Base-by-base conservation (phyloP, 805 yeast genomes). In the Candida rishiriensis region DNA sequence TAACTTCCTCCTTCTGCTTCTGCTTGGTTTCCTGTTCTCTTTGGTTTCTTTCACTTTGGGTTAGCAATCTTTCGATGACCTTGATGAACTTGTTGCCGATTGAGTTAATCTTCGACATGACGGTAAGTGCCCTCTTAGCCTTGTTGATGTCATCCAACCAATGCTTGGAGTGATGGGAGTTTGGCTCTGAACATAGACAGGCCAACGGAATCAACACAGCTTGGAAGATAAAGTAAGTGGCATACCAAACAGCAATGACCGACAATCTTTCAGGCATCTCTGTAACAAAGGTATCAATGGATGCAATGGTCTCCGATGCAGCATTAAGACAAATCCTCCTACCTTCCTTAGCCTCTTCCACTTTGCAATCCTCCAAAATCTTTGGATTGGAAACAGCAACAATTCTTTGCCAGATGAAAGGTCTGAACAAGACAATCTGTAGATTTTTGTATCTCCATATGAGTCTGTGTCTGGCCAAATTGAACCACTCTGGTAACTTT, bases 221-320 rank as follows among this genome's bases (percentile, higher is more conserved):
- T 57, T 81, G 85, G 61, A 81, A 79, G 12, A 79, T 50, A 57
- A 78, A 82, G 54, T 78, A 81, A 0, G 80, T 75, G 4, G 83
- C 76, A 60, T 80, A 77, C 87, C 87, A 81, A 26, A 77, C 72
- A 12, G 78, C 69, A 29, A 79, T 65, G 21, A 74, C 71, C n/a
- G 77, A 69, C 15, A 71, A 40, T 34, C 50, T 47, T 16, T 48
- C 9, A 13, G 48, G 45, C 29, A 49, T 43, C 8, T 49, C 49
- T 38, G 47, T 51, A 31, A 64, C 56, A 50, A 65, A 77, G 28
- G 64, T 65, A 18, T 69, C 61, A 9, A 81, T 76, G 8, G 81
- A 72, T 34, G 62, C 43, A 13, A 82, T 76, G 0, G 83, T 76
- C 26, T 71, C 75, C 41, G 71, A 71, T 2, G 85, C 77, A 33